These are phyloP conservation scores for Pleoardoris graminearum DNA, from an alignment of 2,329 filamentous ascomycete genomes.

Conservation along the genomic window DNA sequence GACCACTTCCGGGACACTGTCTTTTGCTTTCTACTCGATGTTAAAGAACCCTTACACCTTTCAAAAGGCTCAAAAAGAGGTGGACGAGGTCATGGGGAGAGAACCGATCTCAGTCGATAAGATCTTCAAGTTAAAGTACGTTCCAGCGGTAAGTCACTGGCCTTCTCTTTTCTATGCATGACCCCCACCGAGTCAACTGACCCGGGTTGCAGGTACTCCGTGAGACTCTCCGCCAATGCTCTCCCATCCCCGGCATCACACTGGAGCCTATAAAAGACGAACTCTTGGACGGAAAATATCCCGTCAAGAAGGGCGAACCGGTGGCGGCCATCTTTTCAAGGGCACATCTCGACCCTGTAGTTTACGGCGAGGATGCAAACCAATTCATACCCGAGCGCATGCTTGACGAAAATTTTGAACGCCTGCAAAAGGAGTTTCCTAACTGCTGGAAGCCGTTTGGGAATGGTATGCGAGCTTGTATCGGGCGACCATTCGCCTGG, in stretches of 20 bases:
- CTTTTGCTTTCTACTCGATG: slow-evolving; percentile 56
- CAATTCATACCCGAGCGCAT: slow-evolving; percentile 54
- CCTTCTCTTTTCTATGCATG: too few species aligned
- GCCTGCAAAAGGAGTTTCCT: slow-evolving; percentile 44
- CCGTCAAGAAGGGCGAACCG: slow-evolving; percentile 39
- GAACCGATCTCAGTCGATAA: slow-evolving; percentile 51
- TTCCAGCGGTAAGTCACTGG: too few species aligned
- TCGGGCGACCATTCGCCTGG: slow-evolving; percentile 59
- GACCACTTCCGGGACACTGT: slow-evolving; percentile 45
- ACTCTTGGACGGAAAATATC: slow-evolving; percentile 44
- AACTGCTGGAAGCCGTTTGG: slow-evolving; percentile 59
- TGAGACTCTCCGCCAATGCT: slow-evolving; percentile 59
- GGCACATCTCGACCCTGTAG: slow-evolving; percentile 48
- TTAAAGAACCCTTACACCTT: slow-evolving; percentile 56
- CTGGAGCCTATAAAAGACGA: slow-evolving; percentile 40
- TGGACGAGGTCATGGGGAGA: slow-evolving; percentile 57
- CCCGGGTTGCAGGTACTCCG: slow-evolving; percentile 60
- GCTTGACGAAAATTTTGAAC: slow-evolving; percentile 49
- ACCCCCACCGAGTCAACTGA: slow-evolving; percentile 56
- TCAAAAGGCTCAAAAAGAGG: slow-evolving; percentile 56
- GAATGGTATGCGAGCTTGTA: slow-evolving; percentile 57
- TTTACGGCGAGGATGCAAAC: slow-evolving; percentile 51
- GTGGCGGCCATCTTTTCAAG: slow-evolving; percentile 38
- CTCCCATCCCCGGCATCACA: slow-evolving; percentile 57
- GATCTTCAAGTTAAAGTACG: too few species aligned